phyloP scores from a whole-genome alignment of 495 filamentous ascomycete genomes.

The Xylaria venustula region DNA sequence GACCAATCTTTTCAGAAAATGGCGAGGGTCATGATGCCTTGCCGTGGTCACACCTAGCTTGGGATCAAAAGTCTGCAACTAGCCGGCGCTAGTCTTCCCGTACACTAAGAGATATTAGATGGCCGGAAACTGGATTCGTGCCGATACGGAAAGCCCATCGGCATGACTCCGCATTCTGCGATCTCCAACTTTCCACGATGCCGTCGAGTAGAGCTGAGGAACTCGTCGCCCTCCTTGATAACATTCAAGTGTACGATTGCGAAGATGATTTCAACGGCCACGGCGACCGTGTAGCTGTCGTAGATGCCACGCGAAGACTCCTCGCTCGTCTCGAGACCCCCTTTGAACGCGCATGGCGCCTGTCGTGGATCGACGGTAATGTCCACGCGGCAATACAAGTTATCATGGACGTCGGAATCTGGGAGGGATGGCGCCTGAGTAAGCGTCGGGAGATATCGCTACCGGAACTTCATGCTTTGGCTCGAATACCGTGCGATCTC shows the following conservation, averaged over 20 bases:
- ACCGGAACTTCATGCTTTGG: conserved; percentile 5
- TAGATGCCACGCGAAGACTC: conserved; percentile 6
- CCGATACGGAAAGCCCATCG: not conserved
- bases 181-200: not conserved
- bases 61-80: no score
- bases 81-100: not conserved
- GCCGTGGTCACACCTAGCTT: no score
- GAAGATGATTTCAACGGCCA: not conserved
- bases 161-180: not conserved
- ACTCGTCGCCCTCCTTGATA: not conserved
- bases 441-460: conserved; percentile 6
- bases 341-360: conserved; percentile 3
- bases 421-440: conserved; percentile 8
- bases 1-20: not conserved
- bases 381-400: not conserved
- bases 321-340: conserved; percentile 11
- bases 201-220: not conserved
- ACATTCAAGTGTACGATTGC: not conserved
- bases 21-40: no score
- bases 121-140: not conserved
- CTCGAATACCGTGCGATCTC: conserved; percentile 4
- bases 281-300: not conserved
- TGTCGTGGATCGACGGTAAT: conserved; percentile 6
- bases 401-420: conserved; percentile 14
- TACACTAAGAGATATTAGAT: not conserved